Evolutionary conservation across 768 basidiomycete species (phyloP).

Genomic region (Mycena kentingensis): DNA sequence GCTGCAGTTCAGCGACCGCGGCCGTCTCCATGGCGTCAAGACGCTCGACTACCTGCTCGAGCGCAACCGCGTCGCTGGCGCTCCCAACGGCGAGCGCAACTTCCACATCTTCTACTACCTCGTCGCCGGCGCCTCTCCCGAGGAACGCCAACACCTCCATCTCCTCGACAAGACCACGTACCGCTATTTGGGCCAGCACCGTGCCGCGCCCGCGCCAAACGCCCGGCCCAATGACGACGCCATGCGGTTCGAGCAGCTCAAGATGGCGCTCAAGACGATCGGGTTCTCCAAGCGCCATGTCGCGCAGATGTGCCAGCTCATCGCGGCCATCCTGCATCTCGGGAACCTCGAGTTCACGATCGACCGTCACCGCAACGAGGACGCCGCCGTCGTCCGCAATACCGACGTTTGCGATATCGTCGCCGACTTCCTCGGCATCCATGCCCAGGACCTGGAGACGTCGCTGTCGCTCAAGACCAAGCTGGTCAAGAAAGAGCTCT

Average conservation of each 20-base stretch:
- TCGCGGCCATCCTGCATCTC: conserved; percentile 77
- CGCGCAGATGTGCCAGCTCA: conserved; percentile 72
- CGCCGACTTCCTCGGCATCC: conserved; percentile 73
- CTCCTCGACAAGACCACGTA: conserved; percentile 83
- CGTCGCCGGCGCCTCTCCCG: conserved; percentile 83
- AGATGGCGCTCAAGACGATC: conserved; percentile 69
- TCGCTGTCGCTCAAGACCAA: conserved; percentile 90
- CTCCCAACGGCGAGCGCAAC: conserved; percentile 90
- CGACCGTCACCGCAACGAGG: conserved; percentile 63
- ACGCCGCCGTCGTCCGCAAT: no score
- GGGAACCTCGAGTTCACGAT: conserved; percentile 74
- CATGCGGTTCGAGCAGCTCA: conserved; percentile 69
- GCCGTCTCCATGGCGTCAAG: conserved; percentile 86
- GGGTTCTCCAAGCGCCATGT: conserved; percentile 76
- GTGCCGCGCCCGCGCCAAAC: conserved; percentile 43
- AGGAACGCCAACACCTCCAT: conserved; percentile 88
- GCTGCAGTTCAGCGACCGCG: conserved; percentile 92
- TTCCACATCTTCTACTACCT: conserved; percentile 99
- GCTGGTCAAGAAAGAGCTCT: conserved; percentile 81
- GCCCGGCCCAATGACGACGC: conserved; percentile 49
- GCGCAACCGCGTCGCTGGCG: conserved; percentile 82
- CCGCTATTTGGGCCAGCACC: conserved; percentile 81
- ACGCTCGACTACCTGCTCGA: conserved; percentile 97
- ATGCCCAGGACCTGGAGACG: conserved; percentile 66
- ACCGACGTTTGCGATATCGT: no score